A percentile compares a stretch with the other conserved stretches of the same genome.
phyloP scores from a whole-genome alignment of 495 filamentous ascomycete species.

The Neurospora tetraspora region DNA sequence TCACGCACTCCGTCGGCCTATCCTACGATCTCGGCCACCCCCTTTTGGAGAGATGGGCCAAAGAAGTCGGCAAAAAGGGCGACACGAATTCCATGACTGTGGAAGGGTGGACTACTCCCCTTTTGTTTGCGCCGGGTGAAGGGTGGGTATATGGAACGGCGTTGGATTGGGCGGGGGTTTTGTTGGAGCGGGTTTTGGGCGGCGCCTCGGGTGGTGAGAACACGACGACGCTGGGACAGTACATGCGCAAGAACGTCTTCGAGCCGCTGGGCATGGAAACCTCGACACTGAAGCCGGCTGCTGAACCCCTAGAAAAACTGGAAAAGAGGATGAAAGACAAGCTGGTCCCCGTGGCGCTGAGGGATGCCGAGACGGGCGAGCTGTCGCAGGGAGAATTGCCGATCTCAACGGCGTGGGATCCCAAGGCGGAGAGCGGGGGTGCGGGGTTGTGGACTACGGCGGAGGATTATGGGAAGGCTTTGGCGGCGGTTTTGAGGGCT shows the following conservation, averaged over 20 bases:
- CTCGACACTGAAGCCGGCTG: slow-evolving; percentile 8
- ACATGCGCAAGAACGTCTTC: slow-evolving; percentile 15
- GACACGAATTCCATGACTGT: slow-evolving; percentile 6
- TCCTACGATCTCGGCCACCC: slow-evolving; percentile 18
- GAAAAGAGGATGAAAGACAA: not conserved
- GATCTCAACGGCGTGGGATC: slow-evolving; percentile 4
- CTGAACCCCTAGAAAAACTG: not conserved
- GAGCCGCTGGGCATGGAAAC: slow-evolving; percentile 13
- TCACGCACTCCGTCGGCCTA: slow-evolving; percentile 23
- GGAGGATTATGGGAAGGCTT: slow-evolving; percentile 38
- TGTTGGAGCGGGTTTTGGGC: slow-evolving; percentile 12
- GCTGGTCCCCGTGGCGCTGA: not conserved
- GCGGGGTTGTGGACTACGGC: slow-evolving; percentile 40
- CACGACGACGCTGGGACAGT: slow-evolving; percentile 14
- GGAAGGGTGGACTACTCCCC: slow-evolving; percentile 22
- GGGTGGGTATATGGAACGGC: slow-evolving; percentile 23
- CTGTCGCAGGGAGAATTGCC: slow-evolving; percentile 1
- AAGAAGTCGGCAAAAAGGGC: slow-evolving; percentile 10
- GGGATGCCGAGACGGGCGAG: slow-evolving; percentile 4
- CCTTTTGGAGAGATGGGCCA: slow-evolving; percentile 15
- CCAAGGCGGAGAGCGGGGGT: slow-evolving; percentile 33
- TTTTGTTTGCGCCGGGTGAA: slow-evolving; percentile 19
- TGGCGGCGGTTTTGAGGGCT: slow-evolving; percentile 34
- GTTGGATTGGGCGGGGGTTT: slow-evolving; percentile 23
- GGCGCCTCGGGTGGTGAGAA: too few relatives aligned